These are phyloP conservation scores for Stygiomarasmius scandens DNA, from an alignment of 1,284 basidiomycete genomes.

Conservation along the genomic window DNA sequence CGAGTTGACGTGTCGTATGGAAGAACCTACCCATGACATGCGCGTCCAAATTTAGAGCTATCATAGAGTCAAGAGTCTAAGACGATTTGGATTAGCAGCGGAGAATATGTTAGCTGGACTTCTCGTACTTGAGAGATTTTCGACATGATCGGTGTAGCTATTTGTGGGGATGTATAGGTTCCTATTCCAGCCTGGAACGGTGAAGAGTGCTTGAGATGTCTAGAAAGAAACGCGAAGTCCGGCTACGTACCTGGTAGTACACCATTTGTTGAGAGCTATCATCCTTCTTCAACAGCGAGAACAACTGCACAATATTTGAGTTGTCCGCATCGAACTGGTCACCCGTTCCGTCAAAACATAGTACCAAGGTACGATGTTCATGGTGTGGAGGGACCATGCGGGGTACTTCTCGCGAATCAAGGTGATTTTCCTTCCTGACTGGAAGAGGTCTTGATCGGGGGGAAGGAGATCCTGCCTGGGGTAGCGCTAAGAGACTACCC, in stretches of 20 bases:
- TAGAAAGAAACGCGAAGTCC: too few relatives aligned
- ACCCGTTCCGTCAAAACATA: constrained; percentile 12
- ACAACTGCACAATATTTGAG: constrained; percentile 51
- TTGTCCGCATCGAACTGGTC: constrained; percentile 26
- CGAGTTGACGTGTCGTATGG: neutral
- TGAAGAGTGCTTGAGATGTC: neutral
- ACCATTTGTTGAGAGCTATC: constrained; percentile 54
- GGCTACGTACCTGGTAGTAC: constrained; percentile 57
- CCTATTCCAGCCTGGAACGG: constrained; percentile 50
- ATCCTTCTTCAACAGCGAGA: constrained; percentile 56
- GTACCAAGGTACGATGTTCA: constrained; percentile 1
- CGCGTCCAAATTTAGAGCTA: constrained; percentile 55
- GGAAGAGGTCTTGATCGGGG: neutral
- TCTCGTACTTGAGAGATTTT: constrained; percentile 33
- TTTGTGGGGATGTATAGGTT: constrained; percentile 31
- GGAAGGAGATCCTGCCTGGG: neutral
- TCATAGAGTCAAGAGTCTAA: constrained; percentile 47
- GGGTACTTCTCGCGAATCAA: neutral
- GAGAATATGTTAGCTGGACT: neutral
- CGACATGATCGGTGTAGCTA: constrained; percentile 41
- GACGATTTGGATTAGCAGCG: neutral
- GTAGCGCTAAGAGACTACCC: neutral
- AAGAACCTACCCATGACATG: constrained; percentile 54
- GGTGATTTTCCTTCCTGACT: neutral
- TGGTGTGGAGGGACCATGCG: neutral